Base-by-base conservation (phyloP, 2,329 filamentous ascomycete species). In the Didymella glomerata region DNA sequence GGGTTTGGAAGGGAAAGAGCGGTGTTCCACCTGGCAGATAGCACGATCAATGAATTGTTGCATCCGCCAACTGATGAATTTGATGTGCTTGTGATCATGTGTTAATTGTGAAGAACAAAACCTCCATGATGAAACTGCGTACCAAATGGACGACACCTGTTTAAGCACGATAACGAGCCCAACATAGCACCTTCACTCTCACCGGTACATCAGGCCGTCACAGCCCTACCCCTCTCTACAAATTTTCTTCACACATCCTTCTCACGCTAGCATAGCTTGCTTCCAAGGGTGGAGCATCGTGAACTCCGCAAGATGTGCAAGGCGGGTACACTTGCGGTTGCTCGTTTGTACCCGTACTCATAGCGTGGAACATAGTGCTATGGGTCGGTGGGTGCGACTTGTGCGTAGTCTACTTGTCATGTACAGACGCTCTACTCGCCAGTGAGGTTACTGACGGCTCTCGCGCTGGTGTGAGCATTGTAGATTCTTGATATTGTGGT, bases 21-120 rank as follows among this genome's bases (percentile, higher is more conserved):
- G 55, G 58, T 68, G 67, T 58, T 56, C 34, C 58, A 63, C 59
- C 62, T 57, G 67, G 67, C 58, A 69, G 61, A 73, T 70, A 73
- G 71, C 70, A 68, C 69, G 60, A 69, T 72, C 64, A 70, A 67
- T 64, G 68, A 70, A 66, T 65, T 69, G 68, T 59, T 66, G 68
- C 63, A 63, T 62, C 52, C 63, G 63, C 53, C 66, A 64, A 32
- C 22, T 34, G 16, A 18, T 32, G 14, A 30, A 13, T 8, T 16
- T 11, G 4, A 14, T 36, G 11, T 30, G 22, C 28, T 20, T 27
- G 52, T 52, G 47, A 54, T n/a, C 41, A 24, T 46, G n/a, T 48
- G 3, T 56, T 40, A 24, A 22, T 3, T 13, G 20, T 11, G 2
- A 14, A 25, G 13, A 4, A 11, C 4, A 16, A 25, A 4, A 14